Evolutionary conservation across 1,139 yeast genomes (phyloP).

Genomic region (Yamadazyma friedrichii): DNA sequence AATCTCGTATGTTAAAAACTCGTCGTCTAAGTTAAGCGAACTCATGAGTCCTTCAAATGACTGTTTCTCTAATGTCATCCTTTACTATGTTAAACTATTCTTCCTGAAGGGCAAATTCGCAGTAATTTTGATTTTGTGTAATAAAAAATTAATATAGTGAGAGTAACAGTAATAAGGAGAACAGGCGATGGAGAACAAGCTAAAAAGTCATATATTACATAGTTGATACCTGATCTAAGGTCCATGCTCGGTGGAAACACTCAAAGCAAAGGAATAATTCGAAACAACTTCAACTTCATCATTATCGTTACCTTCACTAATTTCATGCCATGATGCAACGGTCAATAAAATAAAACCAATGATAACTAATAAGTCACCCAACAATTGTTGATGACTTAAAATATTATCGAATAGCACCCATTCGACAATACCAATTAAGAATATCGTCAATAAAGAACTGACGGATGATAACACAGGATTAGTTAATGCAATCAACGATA

Average conservation of each 20-base stretch:
- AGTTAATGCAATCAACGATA: slow-evolving; percentile 79
- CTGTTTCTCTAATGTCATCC: slow-evolving; percentile 18
- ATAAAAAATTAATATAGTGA: too few relatives aligned
- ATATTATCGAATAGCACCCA: slow-evolving; percentile 65
- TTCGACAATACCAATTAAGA: slow-evolving; percentile 77
- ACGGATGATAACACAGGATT: slow-evolving; percentile 86
- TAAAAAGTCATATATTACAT: not conserved
- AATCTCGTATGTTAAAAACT: slow-evolving; percentile 12
- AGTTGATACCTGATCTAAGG: not conserved
- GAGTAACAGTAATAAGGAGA: not conserved
- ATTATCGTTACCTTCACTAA: slow-evolving; percentile 58
- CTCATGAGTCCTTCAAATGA: slow-evolving; percentile 40
- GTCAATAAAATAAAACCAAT: slow-evolving; percentile 70
- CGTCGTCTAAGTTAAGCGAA: slow-evolving; percentile 27
- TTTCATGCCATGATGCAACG: slow-evolving; percentile 72
- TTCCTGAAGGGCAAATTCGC: too few relatives aligned
- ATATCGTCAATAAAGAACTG: slow-evolving; percentile 73
- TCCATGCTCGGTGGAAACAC: slow-evolving; percentile 15
- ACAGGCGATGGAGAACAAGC: not conserved
- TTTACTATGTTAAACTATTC: not conserved
- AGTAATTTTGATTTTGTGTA: too few relatives aligned
- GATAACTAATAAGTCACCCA: slow-evolving; percentile 60
- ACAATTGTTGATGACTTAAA: slow-evolving; percentile 46
- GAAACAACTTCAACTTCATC: slow-evolving; percentile 51
- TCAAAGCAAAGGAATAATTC: slow-evolving; percentile 45